These are phyloP conservation scores for Spiraea crenata DNA, from an alignment of 331 rosid genomes.

Conservation along the genomic window DNA sequence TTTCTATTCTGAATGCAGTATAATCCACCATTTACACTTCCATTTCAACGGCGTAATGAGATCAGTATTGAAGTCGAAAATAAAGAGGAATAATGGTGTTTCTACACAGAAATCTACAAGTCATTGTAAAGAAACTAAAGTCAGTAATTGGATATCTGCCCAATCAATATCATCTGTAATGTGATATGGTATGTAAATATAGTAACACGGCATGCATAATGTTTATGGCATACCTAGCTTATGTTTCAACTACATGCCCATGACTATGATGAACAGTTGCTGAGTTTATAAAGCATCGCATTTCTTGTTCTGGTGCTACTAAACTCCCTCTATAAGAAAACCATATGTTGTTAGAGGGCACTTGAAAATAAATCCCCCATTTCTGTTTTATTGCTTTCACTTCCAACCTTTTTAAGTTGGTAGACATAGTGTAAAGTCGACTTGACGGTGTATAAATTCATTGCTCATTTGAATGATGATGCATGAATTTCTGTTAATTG, in stretches of 20 bases:
- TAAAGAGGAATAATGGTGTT: conserved; percentile 44
- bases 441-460: neutral
- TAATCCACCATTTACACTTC: conserved; percentile 94
- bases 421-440: too few species aligned
- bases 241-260: neutral
- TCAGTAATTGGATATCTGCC: conserved; percentile 16
- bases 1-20: conserved; percentile 55
- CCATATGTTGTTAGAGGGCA: neutral
- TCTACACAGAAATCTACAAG: conserved; percentile 17
- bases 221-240: conserved; percentile 3
- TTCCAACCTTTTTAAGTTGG: neutral
- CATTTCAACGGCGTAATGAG: conserved; percentile 97
- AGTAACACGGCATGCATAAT: conserved; percentile 23
- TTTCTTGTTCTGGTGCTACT: conserved; percentile 7
- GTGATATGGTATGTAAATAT: conserved; percentile 6
- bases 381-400: neutral
- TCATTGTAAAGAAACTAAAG: conserved; percentile 21
- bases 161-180: conserved; percentile 25
- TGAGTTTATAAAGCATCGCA: conserved; percentile 3
- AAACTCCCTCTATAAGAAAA: neutral
- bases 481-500: neutral
- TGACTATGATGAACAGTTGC: conserved; percentile 1
- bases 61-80: conserved; percentile 80
- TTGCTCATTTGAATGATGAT: neutral
- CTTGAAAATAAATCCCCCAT: neutral